Percentiles rank a stretch among this genome's conserved stretches.
Conservation (phyloP, 805 yeast species). For the Sungouiella thailandica region DNA sequence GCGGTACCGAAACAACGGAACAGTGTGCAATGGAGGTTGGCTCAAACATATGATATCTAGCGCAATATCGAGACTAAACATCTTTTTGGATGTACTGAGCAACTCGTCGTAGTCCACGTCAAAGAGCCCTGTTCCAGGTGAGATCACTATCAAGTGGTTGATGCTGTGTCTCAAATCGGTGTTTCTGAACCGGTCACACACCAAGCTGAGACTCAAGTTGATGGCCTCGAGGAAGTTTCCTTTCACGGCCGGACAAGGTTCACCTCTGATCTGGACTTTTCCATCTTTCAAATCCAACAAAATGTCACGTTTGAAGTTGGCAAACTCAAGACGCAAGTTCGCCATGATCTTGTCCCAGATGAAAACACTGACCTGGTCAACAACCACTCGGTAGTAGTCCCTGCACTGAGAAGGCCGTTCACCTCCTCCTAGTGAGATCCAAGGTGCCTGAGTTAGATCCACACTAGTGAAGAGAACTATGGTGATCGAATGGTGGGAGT, state of each 20-base stretch:
- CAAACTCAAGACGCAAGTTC: slow-evolving; percentile 76
- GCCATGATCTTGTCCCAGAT: slow-evolving; percentile 94
- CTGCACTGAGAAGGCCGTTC: slow-evolving; percentile 61
- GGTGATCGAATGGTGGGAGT: slow-evolving; percentile 87
- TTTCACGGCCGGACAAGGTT: slow-evolving; percentile 78
- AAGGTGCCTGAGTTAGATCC: slow-evolving; percentile 49
- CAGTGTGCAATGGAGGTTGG: slow-evolving; percentile 87
- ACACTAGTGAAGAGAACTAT: slow-evolving; percentile 84
- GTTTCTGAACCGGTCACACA: slow-evolving; percentile 72
- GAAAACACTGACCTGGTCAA: slow-evolving; percentile 84
- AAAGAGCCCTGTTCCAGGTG: slow-evolving; percentile 91
- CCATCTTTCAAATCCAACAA: slow-evolving; percentile 37
- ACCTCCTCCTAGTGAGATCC: slow-evolving; percentile 62
- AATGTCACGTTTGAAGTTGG: slow-evolving; percentile 73
- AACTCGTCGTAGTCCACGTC: slow-evolving; percentile 84
- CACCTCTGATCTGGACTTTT: slow-evolving; percentile 40
- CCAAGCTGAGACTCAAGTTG: slow-evolving; percentile 73
- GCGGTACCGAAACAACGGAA: slow-evolving; percentile 77
- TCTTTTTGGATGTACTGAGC: slow-evolving; percentile 66
- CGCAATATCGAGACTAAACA: slow-evolving; percentile 76
- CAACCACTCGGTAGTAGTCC: slow-evolving; percentile 90
- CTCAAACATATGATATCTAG: slow-evolving; percentile 85
- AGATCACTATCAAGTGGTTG: slow-evolving; percentile 80
- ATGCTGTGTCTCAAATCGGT: slow-evolving; percentile 86
- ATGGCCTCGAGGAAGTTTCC: slow-evolving; percentile 87